Conservation (phyloP, 352 stramenopile species). For the Achlya hypogyna region DNA sequence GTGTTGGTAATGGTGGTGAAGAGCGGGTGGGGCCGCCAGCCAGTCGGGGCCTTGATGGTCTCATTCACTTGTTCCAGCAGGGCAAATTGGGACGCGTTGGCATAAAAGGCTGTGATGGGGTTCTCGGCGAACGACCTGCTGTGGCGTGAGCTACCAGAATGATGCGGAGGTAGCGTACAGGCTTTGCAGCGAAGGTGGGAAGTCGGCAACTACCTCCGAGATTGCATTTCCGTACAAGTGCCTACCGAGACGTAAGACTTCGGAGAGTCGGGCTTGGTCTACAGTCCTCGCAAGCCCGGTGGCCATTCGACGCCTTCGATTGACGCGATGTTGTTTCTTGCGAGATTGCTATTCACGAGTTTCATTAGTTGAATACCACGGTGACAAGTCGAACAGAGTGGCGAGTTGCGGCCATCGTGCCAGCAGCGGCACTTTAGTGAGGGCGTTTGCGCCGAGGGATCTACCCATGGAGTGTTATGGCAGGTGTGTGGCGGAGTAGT, state of each 20-base stretch:
- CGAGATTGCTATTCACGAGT: too few species aligned
- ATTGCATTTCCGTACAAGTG: not conserved
- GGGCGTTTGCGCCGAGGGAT: too few species aligned
- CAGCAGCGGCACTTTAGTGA: too few species aligned
- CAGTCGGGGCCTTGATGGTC: not conserved
- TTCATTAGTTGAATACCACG: too few species aligned
- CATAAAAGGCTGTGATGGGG: slow-evolving; percentile 9
- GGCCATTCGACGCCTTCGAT: not conserved
- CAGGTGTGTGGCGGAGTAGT: too few species aligned
- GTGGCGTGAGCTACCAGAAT: not conserved
- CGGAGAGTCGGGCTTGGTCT: not conserved
- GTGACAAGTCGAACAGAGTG: too few species aligned
- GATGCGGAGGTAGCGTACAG: not conserved
- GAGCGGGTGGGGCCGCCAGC: not conserved
- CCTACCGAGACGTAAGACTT: not conserved
- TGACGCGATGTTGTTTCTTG: not conserved
- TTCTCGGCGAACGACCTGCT: slow-evolving; percentile 6
- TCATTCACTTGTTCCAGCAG: not conserved
- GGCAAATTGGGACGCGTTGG: not conserved
- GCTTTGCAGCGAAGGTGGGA: not conserved
- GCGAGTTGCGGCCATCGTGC: too few species aligned
- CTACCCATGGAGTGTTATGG: too few species aligned
- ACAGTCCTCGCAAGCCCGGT: not conserved
- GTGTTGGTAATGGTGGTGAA: slow-evolving; percentile 4
- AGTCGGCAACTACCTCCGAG: not conserved